A percentile compares a stretch with the other conserved stretches of the same genome.
phyloP scores from a whole-genome alignment of 257 asterid genomes.

The Ajuga chamaepitys region DNA sequence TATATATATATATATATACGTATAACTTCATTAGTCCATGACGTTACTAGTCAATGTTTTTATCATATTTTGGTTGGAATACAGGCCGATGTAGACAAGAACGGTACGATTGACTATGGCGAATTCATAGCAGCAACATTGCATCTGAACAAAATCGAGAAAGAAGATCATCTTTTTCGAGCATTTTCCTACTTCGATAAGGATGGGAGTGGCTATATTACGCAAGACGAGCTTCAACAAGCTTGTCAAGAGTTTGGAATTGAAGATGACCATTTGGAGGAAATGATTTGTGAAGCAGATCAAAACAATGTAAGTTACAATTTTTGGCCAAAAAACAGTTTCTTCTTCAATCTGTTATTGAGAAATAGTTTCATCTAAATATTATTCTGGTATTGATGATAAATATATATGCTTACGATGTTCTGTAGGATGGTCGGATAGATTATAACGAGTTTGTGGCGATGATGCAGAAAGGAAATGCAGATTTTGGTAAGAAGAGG shows the following conservation, averaged over 20 bases:
- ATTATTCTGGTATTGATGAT: not conserved
- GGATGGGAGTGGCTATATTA: conserved; percentile 46
- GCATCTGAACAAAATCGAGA: conserved; percentile 41
- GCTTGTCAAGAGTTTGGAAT: conserved; percentile 46
- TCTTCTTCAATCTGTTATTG: not conserved
- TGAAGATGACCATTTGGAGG: conserved; percentile 30
- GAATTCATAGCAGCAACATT: conserved; percentile 50
- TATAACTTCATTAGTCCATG: too few species aligned
- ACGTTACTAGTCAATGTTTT: too few species aligned
- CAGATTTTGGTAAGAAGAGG: conserved; percentile 40
- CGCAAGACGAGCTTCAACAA: conserved; percentile 43
- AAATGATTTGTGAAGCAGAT: conserved; percentile 34
- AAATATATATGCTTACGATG: not conserved
- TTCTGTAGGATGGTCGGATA: conserved; percentile 35
- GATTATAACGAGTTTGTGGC: conserved; percentile 44
- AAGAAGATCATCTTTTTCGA: conserved; percentile 30
- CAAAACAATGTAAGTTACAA: conserved; percentile 40
- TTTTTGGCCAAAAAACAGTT: too few species aligned
- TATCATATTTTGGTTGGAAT: conserved; percentile 1
- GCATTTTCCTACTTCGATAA: conserved; percentile 47
- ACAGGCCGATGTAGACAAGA: conserved; percentile 44
- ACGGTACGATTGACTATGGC: conserved; percentile 44
- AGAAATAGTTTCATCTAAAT: not conserved
- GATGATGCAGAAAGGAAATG: conserved; percentile 42
- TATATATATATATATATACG: not conserved